Evolutionary conservation across 2,329 filamentous ascomycete species (phyloP).

Genomic region (Pseudocercospora vitis): DNA sequence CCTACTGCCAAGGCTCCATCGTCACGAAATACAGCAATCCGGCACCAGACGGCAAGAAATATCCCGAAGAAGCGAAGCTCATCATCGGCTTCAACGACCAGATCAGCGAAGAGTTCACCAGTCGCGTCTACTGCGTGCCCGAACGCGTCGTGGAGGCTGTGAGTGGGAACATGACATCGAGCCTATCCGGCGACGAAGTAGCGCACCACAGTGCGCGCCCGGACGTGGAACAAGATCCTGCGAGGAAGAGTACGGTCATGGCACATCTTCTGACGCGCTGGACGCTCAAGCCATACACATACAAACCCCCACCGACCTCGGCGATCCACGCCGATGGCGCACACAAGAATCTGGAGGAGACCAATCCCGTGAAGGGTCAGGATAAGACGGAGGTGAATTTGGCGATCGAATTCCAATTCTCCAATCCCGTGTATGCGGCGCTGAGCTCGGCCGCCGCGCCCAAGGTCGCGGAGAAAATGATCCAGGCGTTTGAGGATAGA

Average conservation of each 20-base stretch:
- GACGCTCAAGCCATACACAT: slow-evolving; percentile 56
- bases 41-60: slow-evolving; percentile 49
- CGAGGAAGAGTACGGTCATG: slow-evolving; percentile 52
- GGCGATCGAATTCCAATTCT: slow-evolving; percentile 77
- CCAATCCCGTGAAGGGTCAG: slow-evolving; percentile 40
- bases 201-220: slow-evolving; percentile 44
- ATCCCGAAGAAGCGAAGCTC: slow-evolving; percentile 74
- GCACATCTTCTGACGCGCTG: slow-evolving; percentile 69
- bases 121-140: slow-evolving; percentile 74
- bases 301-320: slow-evolving; percentile 47
- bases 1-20: slow-evolving; percentile 76
- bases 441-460: slow-evolving; percentile 79
- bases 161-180: slow-evolving; percentile 57
- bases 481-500: slow-evolving; percentile 85
- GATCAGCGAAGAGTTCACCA: slow-evolving; percentile 80
- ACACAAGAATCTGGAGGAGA: slow-evolving; percentile 42
- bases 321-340: slow-evolving; percentile 35
- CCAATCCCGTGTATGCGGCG: slow-evolving; percentile 82
- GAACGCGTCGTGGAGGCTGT: slow-evolving; percentile 73
- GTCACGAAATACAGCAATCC: slow-evolving; percentile 72
- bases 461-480: slow-evolving; percentile 83
- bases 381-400: slow-evolving; percentile 72
- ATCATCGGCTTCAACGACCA: slow-evolving; percentile 81
- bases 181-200: slow-evolving; percentile 44
- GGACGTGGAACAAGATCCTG: slow-evolving; percentile 41